Percentiles rank a stretch among this genome's conserved stretches.
Conservation (phyloP, 176 grass and related monocot genomes). For the Zea mays region Zm-B73-REFERENCE-NAM-5.0 NC_050104.1:119709501-119710000, state of each 20-base stretch:
- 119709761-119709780: no score
- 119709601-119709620: conserved; percentile 72
- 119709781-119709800: no score
- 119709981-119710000: no score
- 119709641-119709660: neutral
- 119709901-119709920: no score
- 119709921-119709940: no score
- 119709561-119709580: conserved; percentile 94
- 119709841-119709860: no score
- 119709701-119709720: conserved; percentile 19
- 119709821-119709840: no score
- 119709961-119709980: no score
- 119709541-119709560: conserved; percentile 87
- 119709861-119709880: no score
- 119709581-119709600: conserved; percentile 70
- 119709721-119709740: conserved; percentile 53
- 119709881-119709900: no score
- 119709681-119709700: conserved; percentile 37
- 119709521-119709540: conserved; percentile 60
- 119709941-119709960: no score
- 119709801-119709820: no score
- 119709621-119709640: neutral
- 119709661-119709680: conserved; percentile 25
- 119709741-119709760: conserved; percentile 58
- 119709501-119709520: conserved; percentile 30